These are phyloP conservation scores for Aphanomyces cochlioides DNA, from an alignment of 352 stramenopile genomes.

Conservation along the genomic window DNA sequence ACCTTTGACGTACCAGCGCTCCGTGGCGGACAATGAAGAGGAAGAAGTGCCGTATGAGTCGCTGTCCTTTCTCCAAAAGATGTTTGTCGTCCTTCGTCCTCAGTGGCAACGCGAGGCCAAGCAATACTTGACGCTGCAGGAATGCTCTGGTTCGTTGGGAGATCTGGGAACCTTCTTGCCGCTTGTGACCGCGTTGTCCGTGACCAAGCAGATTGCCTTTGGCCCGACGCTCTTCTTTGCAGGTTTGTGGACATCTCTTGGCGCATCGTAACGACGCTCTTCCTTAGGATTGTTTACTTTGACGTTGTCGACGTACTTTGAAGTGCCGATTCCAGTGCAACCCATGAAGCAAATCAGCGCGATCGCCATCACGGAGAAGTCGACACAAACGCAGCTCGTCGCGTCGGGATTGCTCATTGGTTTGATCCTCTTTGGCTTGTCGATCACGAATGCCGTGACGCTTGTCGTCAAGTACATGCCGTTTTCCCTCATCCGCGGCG, in stretches of 20 bases:
- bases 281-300: constrained; percentile 55
- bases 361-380: constrained; percentile 83
- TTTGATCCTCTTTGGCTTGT: constrained; percentile 63
- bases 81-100: constrained; percentile 55
- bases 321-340: constrained; percentile 93
- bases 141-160: constrained; percentile 87
- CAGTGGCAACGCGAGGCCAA: constrained; percentile 55
- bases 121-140: constrained; percentile 66
- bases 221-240: constrained; percentile 90
- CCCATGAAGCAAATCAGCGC: constrained; percentile 94
- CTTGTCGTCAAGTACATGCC: constrained; percentile 85
- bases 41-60: constrained; percentile 31
- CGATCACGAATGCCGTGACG: constrained; percentile 86
- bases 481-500: constrained; percentile 83
- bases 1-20: background rate
- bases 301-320: constrained; percentile 78
- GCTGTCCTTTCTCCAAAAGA: constrained; percentile 44
- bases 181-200: constrained; percentile 87
- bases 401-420: constrained; percentile 85
- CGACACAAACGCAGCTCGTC: constrained; percentile 70
- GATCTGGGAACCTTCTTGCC: constrained; percentile 93
- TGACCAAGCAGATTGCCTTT: constrained; percentile 80
- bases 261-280: background rate
- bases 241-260: constrained; percentile 41
- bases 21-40: background rate